Evolutionary conservation across 1,284 basidiomycete genomes (phyloP).

Genomic region (Trichosporon ovoides): DNA sequence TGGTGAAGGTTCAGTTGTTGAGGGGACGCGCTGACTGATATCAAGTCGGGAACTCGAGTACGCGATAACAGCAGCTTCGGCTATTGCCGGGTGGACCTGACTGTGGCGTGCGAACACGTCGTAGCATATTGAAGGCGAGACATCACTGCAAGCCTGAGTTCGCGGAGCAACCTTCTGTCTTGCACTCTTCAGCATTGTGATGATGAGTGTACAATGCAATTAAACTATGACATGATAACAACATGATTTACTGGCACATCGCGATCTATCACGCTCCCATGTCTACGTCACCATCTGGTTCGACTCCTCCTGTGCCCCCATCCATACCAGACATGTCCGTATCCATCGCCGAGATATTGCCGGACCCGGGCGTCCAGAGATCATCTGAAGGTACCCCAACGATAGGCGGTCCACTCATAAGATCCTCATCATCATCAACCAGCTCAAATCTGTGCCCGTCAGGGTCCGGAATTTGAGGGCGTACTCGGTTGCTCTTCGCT

Average conservation of each 20-base stretch:
- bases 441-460: constrained; percentile 13
- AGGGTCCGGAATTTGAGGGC: neutral
- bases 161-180: too few relatives aligned
- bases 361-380: neutral
- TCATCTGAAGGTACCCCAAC: constrained; percentile 4
- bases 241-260: neutral
- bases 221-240: constrained; percentile 3
- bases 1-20: neutral
- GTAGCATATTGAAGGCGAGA: neutral
- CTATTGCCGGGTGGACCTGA: neutral
- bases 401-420: constrained; percentile 2
- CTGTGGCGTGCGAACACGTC: neutral
- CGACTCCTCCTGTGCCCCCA: neutral
- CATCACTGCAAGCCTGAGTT: too few relatives aligned
- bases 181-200: neutral
- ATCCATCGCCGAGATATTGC: neutral
- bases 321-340: neutral
- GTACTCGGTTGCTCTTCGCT: neutral
- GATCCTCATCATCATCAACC: constrained; percentile 18
- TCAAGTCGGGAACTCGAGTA: neutral
- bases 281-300: neutral
- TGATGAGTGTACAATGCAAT: neutral
- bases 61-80: neutral
- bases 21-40: neutral
- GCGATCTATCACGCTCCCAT: neutral